Percentiles rank a stretch among this genome's conserved stretches.
These are phyloP conservation scores for Glycine latifolia DNA, from an alignment of 306 rosid species.

Conservation along the genomic window DNA sequence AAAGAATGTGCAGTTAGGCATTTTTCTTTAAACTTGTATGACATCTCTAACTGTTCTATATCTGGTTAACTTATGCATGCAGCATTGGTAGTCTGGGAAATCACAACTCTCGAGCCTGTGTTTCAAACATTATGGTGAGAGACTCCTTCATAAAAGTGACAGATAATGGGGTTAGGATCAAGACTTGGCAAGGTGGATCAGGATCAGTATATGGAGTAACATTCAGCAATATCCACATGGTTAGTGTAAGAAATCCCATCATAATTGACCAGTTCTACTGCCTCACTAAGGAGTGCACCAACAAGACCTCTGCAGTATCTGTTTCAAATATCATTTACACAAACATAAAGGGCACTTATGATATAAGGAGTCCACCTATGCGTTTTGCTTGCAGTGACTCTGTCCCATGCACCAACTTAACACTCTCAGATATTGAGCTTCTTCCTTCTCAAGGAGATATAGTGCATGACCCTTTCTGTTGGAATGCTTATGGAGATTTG, in stretches of 20 bases:
- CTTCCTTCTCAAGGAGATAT: slow-evolving; percentile 77
- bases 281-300: slow-evolving; percentile 64
- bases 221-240: slow-evolving; percentile 86
- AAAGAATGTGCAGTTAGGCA: too few species aligned
- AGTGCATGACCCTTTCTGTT: slow-evolving; percentile 76
- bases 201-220: slow-evolving; percentile 76
- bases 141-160: slow-evolving; percentile 76
- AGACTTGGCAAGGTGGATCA: slow-evolving; percentile 99
- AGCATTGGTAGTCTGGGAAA: slow-evolving; percentile 95
- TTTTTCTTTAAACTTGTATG: background rate
- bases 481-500: slow-evolving; percentile 88
- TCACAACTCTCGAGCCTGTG: slow-evolving; percentile 82
- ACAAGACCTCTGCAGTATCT: slow-evolving; percentile 79
- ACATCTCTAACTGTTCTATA: background rate
- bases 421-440: slow-evolving; percentile 89
- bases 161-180: slow-evolving; percentile 85
- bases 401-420: slow-evolving; percentile 84
- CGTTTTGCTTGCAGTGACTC: slow-evolving; percentile 88
- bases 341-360: slow-evolving; percentile 86
- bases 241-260: slow-evolving; percentile 81
- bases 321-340: slow-evolving; percentile 71
- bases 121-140: slow-evolving; percentile 71
- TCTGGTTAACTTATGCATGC: slow-evolving; percentile 7
- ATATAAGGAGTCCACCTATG: slow-evolving; percentile 80
- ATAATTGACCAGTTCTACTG: slow-evolving; percentile 92